Base-by-base conservation (phyloP, 2,329 filamentous ascomycete genomes). In the Metarhizium humberi region DNA sequence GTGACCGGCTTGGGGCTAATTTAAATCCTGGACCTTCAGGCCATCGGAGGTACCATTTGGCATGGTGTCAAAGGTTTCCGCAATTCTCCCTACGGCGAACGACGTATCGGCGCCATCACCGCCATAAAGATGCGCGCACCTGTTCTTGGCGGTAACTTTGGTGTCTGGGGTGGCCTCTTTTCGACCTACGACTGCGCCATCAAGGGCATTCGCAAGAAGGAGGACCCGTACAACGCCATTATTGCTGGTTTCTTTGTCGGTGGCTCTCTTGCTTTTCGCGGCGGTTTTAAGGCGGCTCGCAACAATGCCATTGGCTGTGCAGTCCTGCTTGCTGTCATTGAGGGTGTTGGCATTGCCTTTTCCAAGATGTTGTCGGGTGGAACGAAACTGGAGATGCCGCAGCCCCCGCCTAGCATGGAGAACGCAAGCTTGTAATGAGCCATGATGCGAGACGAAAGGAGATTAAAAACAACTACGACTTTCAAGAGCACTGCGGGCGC, bases 161-260 rank as follows among this genome's bases (percentile, higher is more conserved):
- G 92, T 66, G 90, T 95, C 56, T 97, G 94, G 92, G 92, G 94
- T 69, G 94, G 94, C 62, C 78, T 97, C 56, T 97, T 97, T 79
- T 90, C 86, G 65, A 95, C 90, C 59, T 97, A 92, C 68, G 94
- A 99, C 76, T 99, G 94, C 77, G 88, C 92, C 25, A 88, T 96
- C 59, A 99, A 97, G 80, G 92, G 92, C 56, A 77, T 92, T 55
- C 79, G 91, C 61, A 90, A 94, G 80, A 97, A 96, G 85, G 94
- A 99, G 73, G 94, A 97, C 71, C 91, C 94, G 14, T 97, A 91
- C 78, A 97, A 97, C 75, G 91, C 92, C 66, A 97, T 99, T 71
- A 95, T 92, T 64, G 94, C 92, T 46, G 94, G 94, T 54, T 96
- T 96, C 80, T 92, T 96, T 73, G 97, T 94, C 4, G 92, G 91